These are phyloP conservation scores for Nigrograna mackinnonii DNA, from an alignment of 2,329 filamentous ascomycete genomes.

Conservation along the genomic window DNA sequence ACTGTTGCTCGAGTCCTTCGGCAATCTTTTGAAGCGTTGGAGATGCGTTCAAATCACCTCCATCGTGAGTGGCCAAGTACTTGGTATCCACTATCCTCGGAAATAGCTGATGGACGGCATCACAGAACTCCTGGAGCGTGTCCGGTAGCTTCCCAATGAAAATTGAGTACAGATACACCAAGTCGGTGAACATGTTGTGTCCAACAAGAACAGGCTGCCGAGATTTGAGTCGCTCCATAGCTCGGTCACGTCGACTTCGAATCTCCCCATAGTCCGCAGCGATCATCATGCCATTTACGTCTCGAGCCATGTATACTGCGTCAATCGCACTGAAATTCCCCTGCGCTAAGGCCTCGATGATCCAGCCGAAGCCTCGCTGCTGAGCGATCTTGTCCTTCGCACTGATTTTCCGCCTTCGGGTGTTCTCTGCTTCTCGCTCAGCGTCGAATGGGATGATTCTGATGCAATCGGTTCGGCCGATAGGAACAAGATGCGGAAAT, in stretches of 20 bases:
- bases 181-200: conserved; percentile 68
- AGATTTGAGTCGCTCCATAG: conserved; percentile 46
- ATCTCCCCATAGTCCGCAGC: conserved; percentile 39
- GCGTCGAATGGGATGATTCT: conserved; percentile 47
- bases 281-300: conserved; percentile 35
- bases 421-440: conserved; percentile 47
- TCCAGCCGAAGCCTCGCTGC: conserved; percentile 55
- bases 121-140: conserved; percentile 57
- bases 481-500: conserved; percentile 53
- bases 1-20: conserved; percentile 42
- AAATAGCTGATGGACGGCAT: conserved; percentile 56
- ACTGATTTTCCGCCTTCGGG: conserved; percentile 38
- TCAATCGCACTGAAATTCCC: conserved; percentile 42
- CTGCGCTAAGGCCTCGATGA: conserved; percentile 51
- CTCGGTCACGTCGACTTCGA: conserved; percentile 43
- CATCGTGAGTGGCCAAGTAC: conserved; percentile 63
- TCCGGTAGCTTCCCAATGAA: conserved; percentile 64
- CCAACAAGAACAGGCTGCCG: conserved; percentile 60
- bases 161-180: conserved; percentile 65
- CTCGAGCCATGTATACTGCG: conserved; percentile 36
- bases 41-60: conserved; percentile 54
- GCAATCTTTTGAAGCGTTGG: conserved; percentile 55
- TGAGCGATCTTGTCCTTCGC: conserved; percentile 44
- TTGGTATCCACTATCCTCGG: conserved; percentile 66
- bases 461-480: conserved; percentile 47